Evolutionary conservation across 495 filamentous ascomycete genomes (phyloP), one percentile per base, ranked within the genome.

Genomic region (Penicillium turbatum): DNA sequence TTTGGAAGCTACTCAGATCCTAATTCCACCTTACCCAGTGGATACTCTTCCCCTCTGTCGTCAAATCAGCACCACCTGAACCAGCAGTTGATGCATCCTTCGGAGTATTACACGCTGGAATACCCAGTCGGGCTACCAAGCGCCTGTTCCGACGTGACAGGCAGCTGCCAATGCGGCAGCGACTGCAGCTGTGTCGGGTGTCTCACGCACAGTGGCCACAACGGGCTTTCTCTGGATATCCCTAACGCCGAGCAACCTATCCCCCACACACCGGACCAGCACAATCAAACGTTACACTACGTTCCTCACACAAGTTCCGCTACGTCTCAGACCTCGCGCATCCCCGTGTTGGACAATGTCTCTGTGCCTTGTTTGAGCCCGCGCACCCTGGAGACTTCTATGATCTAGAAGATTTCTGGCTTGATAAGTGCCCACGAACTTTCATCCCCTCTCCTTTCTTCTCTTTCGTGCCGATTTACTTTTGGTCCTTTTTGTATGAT

Each of bases 141-240:
- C 29, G 53, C 65, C 11, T 79, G 78, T 47, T 69, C 74, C 6
- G 64, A 77, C 51, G 47, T 68, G 15, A 73, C 67, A n/a, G 76
- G 72, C 9, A 75, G 64, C 29, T 81, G 78, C 50, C 71, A 70
- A 50, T 81, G 78, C 36, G 76, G 76, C 24, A 72, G 68, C 43
- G 73, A 74, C 31, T 81, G 78, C 54, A 68, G 54, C 51, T 81
- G 78, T 50, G 52, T 74, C n/a, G 78, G 78, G 10, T 80, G 77
- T 52, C 64, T 77, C 8, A 78, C 75, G 3, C 78, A 81, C 48
- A 71, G 61, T 39, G 77, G 76, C 39, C 77, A 79, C 51, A 71
- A 68, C 30, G 72, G 72, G 26, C 19, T 74, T 15, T 42, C 67
- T 38, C 21, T 70, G 8, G 61, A 68, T 4, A 13, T 53, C 8